phyloP scores from a whole-genome alignment of 2,329 filamentous ascomycete genomes.

The Neodidymelliopsis sp. region DNA sequence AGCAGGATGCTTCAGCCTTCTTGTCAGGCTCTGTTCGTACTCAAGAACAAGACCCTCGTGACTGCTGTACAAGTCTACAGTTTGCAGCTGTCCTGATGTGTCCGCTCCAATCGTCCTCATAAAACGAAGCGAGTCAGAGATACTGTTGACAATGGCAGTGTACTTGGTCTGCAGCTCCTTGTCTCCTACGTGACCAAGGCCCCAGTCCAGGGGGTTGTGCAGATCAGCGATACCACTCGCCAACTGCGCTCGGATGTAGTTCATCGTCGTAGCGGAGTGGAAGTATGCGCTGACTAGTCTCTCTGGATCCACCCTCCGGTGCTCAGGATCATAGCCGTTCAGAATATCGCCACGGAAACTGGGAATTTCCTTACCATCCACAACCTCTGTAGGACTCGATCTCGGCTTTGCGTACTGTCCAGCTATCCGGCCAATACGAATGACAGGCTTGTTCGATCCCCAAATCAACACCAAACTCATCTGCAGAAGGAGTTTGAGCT shows the following conservation, averaged over 20 bases:
- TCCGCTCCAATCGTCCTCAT: slow-evolving; percentile 93
- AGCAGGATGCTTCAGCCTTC: slow-evolving; percentile 72
- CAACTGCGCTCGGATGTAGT: slow-evolving; percentile 86
- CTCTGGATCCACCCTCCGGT: slow-evolving; percentile 80
- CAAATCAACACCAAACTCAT: slow-evolving; percentile 97
- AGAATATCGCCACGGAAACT: slow-evolving; percentile 96
- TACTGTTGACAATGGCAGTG: slow-evolving; percentile 80
- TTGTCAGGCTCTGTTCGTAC: slow-evolving; percentile 89
- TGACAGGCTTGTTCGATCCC: slow-evolving; percentile 81
- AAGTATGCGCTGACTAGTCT: slow-evolving; percentile 92
- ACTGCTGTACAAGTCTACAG: slow-evolving; percentile 92
- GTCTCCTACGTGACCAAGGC: slow-evolving; percentile 87
- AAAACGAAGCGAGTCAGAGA: slow-evolving; percentile 91
- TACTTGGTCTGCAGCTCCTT: slow-evolving; percentile 86
- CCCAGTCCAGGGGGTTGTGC: slow-evolving; percentile 93
- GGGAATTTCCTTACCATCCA: slow-evolving; percentile 81
- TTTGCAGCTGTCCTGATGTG: slow-evolving; percentile 82
- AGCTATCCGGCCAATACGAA: slow-evolving; percentile 94
- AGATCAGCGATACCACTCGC: slow-evolving; percentile 91
- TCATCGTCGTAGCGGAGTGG: slow-evolving; percentile 91
- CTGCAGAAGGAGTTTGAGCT: slow-evolving; percentile 94
- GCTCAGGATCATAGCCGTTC: slow-evolving; percentile 82
- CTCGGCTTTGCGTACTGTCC: slow-evolving; percentile 97
- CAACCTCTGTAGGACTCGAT: slow-evolving; percentile 83
- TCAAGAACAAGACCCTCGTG: slow-evolving; percentile 94